Conservation (phyloP, 768 basidiomycete genomes). For the Podaxis carcinomalis region DNA sequence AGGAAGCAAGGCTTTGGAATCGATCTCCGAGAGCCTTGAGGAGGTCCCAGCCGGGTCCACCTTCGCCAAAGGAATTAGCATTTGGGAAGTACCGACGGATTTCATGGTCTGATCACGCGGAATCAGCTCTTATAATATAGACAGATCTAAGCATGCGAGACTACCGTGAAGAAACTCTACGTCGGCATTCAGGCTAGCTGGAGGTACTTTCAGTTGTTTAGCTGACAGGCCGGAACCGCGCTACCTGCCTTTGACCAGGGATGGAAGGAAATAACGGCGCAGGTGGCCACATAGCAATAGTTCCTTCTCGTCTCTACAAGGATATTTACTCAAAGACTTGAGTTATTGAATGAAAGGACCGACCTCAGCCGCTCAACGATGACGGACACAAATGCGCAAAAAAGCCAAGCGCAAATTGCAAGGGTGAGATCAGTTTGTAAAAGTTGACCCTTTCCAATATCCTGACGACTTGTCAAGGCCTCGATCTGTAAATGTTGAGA, state of each 20-base stretch:
- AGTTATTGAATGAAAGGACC: background rate
- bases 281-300: conserved; percentile 25
- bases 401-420: conserved; percentile 24
- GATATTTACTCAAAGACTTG: background rate
- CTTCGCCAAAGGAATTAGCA: conserved; percentile 25
- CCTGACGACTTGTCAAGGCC: background rate
- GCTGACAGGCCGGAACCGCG: background rate
- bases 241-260: conserved; percentile 29
- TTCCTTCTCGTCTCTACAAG: conserved; percentile 14
- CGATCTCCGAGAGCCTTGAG: conserved; percentile 21
- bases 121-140: background rate
- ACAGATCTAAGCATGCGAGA: background rate
- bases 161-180: conserved; percentile 13
- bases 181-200: conserved; percentile 16
- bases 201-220: conserved; percentile 17
- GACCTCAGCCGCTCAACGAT: conserved; percentile 17
- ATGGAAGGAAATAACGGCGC: conserved; percentile 34
- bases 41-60: conserved; percentile 30
- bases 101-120: background rate
- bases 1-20: conserved; percentile 15
- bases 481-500: too few species aligned
- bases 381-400: conserved; percentile 19
- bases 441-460: background rate
- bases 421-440: conserved; percentile 5
- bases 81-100: conserved; percentile 13